Percentiles rank a stretch among this genome's conserved stretches.
Conservation (phyloP, 306 rosid genomes). For the Prunus salicina region DNA sequence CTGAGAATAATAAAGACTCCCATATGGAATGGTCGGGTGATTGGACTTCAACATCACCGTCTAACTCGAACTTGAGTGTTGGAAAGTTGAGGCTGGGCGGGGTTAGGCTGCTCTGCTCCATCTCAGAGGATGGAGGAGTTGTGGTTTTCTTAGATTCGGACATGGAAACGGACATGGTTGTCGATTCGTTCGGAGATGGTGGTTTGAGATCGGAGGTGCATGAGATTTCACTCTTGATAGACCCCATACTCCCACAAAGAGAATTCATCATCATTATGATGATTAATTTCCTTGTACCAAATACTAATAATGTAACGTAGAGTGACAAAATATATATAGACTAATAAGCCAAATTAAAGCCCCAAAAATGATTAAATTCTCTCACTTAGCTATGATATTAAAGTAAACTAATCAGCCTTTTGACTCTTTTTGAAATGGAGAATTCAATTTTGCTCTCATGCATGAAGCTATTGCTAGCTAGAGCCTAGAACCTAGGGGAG, state of each 20-base stretch:
- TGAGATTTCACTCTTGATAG: slow-evolving; percentile 57
- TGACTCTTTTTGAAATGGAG: not conserved
- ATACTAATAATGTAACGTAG: too few relatives aligned
- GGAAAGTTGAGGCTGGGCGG: slow-evolving; percentile 74
- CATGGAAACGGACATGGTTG: not conserved
- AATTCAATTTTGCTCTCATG: slow-evolving; percentile 21
- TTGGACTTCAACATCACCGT: slow-evolving; percentile 70
- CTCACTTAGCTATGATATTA: too few relatives aligned
- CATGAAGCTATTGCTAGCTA: not conserved
- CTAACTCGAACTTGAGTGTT: slow-evolving; percentile 56
- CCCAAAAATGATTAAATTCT: too few relatives aligned
- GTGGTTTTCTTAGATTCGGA: slow-evolving; percentile 38
- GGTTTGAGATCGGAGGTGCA: slow-evolving; percentile 45
- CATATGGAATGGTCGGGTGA: slow-evolving; percentile 78
- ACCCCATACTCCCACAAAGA: slow-evolving; percentile 64
- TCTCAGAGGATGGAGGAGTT: slow-evolving; percentile 27
- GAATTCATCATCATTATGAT: slow-evolving; percentile 55
- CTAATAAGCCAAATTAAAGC: too few relatives aligned
- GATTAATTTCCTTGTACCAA: too few relatives aligned
- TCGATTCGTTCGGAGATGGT: slow-evolving; percentile 43
- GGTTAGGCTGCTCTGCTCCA: slow-evolving; percentile 47
- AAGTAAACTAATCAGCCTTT: too few relatives aligned
- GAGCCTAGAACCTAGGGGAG: not conserved
- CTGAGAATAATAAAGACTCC: slow-evolving; percentile 79
- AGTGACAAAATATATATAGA: too few relatives aligned